A percentile compares a stretch with the other conserved stretches of the same genome.
Conservation (phyloP, 2,329 filamentous ascomycete species). For the Neofusicoccum sp. region DNA sequence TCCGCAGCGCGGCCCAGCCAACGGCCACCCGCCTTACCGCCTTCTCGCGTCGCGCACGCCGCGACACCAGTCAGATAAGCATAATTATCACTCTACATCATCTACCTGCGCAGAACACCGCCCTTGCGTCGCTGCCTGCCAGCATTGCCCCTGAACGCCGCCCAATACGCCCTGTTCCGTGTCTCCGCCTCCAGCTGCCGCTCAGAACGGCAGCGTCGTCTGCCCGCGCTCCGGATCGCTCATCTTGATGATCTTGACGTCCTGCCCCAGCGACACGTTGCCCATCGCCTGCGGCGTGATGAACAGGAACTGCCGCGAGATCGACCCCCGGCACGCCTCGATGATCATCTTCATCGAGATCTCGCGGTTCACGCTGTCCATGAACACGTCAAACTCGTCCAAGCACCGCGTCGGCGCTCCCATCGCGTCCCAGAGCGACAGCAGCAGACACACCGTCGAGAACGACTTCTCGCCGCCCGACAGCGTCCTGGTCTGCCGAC, state of each 20-base stretch:
- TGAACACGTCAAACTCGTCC: constrained; percentile 99
- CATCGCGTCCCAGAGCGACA: constrained; percentile 98
- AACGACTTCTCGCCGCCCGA: constrained; percentile 98
- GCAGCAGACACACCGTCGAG: constrained; percentile 89
- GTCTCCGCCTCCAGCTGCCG: neutral
- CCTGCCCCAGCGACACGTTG: constrained; percentile 60
- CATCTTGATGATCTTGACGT: constrained; percentile 77
- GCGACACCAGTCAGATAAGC: constrained; percentile 9
- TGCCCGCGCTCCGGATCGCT: constrained; percentile 56
- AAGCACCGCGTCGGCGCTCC: constrained; percentile 91
- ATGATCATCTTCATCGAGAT: constrained; percentile 95
- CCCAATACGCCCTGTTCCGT: neutral
- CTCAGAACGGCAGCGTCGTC: constrained; percentile 42
- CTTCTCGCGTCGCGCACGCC: neutral
- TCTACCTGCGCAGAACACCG: neutral
- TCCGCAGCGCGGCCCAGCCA: neutral
- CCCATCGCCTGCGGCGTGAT: constrained; percentile 89
- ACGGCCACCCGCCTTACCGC: neutral
- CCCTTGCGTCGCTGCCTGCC: neutral
- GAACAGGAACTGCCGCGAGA: constrained; percentile 92
- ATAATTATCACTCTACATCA: neutral
- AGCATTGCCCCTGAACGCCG: neutral
- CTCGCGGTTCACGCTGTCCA: constrained; percentile 95
- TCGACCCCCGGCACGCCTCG: constrained; percentile 77
- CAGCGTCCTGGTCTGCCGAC: constrained; percentile 85